Conservation (phyloP, 176 grass and related monocot species). For the Juncus inflexus region DNA sequence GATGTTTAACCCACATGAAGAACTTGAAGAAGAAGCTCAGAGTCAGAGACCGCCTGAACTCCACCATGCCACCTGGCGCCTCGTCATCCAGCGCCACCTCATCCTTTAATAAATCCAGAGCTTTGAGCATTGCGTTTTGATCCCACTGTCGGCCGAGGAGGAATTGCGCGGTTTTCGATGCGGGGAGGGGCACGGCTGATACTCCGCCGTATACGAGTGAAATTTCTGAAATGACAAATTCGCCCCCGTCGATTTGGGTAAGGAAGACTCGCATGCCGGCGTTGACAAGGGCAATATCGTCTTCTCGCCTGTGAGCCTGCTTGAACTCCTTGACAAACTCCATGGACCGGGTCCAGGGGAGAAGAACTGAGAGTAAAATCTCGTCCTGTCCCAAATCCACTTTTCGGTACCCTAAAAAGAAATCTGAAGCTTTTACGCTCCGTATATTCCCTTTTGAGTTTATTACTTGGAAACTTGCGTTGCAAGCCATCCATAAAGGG, state of each 20-base stretch:
- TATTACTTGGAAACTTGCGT: slow-evolving; percentile 73
- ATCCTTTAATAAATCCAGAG: slow-evolving; percentile 67
- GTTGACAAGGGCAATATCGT: slow-evolving; percentile 98
- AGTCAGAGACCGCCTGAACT: slow-evolving; percentile 87
- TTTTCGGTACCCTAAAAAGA: slow-evolving; percentile 94
- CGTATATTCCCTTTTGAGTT: slow-evolving; percentile 54
- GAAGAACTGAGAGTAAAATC: slow-evolving; percentile 65
- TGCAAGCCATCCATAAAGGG: slow-evolving; percentile 86
- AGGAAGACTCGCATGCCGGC: slow-evolving; percentile 75
- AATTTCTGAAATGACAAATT: slow-evolving; percentile 58
- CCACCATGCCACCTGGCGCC: slow-evolving; percentile 96
- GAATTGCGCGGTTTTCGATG: slow-evolving; percentile 60
- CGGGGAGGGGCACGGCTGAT: slow-evolving; percentile 57
- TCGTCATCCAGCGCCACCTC: slow-evolving; percentile 64
- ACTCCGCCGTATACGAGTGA: slow-evolving; percentile 82
- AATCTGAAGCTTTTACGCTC: slow-evolving; percentile 55
- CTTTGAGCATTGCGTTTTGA: slow-evolving; percentile 45
- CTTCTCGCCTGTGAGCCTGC: slow-evolving; percentile 94
- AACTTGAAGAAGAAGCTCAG: slow-evolving; percentile 99
- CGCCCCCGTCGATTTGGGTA: slow-evolving; percentile 38
- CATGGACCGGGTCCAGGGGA: slow-evolving; percentile 78
- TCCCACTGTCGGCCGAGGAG: slow-evolving; percentile 64
- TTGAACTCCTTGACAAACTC: slow-evolving; percentile 98
- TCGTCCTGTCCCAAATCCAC: slow-evolving; percentile 72
- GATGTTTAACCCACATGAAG: slow-evolving; percentile 70